Conservation (phyloP, 495 filamentous ascomycete genomes). For the Penicillium ochrochloron region DNA sequence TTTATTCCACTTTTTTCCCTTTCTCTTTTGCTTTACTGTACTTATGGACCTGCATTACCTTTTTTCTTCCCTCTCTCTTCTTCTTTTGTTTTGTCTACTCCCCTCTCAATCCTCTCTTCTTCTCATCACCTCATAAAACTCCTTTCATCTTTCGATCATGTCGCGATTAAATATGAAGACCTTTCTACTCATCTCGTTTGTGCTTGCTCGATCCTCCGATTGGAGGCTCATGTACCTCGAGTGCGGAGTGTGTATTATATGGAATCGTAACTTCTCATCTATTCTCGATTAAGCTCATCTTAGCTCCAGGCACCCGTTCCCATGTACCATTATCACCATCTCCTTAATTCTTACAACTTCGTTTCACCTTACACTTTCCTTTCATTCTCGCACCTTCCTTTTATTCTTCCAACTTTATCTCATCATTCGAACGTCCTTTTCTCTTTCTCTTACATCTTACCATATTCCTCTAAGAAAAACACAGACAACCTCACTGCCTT, state of each 20-base stretch:
- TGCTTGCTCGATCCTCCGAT: not conserved
- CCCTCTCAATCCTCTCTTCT: constrained; percentile 32
- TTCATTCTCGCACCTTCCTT: too few species aligned
- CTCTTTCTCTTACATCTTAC: too few species aligned
- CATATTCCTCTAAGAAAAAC: too few species aligned
- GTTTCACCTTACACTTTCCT: too few species aligned
- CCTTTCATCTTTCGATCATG: constrained; percentile 21
- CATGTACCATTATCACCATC: too few species aligned
- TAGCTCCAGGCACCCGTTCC: too few species aligned
- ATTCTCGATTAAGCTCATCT: constrained; percentile 1
- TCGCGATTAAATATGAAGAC: constrained; percentile 27
- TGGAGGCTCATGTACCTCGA: constrained; percentile 7
- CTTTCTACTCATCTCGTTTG: constrained; percentile 11
- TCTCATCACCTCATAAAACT: constrained; percentile 21
- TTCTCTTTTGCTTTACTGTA: constrained; percentile 43
- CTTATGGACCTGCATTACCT: constrained; percentile 42
- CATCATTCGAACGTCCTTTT: too few species aligned
- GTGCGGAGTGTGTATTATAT: constrained; percentile 20
- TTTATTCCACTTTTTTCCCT: constrained; percentile 4
- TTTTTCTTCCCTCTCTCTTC: constrained; percentile 26
- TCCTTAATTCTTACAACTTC: too few species aligned
- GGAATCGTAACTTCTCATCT: constrained; percentile 7
- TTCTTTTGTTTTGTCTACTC: constrained; percentile 26
- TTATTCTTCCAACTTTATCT: too few species aligned
- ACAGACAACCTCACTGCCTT: too few species aligned